Evolutionary conservation across 495 filamentous ascomycete genomes (phyloP).

Genomic region (Podospora tetraspora): DNA sequence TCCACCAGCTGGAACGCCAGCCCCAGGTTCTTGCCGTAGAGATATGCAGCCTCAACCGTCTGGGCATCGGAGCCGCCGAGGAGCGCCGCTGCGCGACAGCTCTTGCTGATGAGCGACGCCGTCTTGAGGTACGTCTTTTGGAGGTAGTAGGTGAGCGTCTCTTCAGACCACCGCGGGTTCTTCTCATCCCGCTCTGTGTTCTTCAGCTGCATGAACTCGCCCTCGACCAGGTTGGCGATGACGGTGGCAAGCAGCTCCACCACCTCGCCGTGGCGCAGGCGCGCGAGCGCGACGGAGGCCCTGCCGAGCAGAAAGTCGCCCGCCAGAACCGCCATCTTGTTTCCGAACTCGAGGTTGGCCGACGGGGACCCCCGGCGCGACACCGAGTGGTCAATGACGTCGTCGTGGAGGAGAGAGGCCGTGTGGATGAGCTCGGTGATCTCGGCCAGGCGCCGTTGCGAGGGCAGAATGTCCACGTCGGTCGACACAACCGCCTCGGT

Average conservation of each 20-base stretch:
- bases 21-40: conserved; percentile 86
- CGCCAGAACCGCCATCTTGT: conserved; percentile 97
- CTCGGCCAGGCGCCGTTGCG: conserved; percentile 88
- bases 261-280: conserved; percentile 86
- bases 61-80: conserved; percentile 70
- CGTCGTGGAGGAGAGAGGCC: conserved; percentile 92
- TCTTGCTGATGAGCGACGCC: conserved; percentile 91
- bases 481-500: conserved; percentile 41
- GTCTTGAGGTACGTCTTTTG: conserved; percentile 99
- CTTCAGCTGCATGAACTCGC: conserved; percentile 98
- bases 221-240: conserved; percentile 95
- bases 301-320: conserved; percentile 92
- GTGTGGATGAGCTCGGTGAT: conserved; percentile 97
- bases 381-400: conserved; percentile 90
- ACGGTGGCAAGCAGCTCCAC: conserved; percentile 92
- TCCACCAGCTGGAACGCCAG: conserved; percentile 98
- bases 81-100: conserved; percentile 82
- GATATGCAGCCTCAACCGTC: conserved; percentile 84
- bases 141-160: conserved; percentile 89
- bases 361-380: conserved; percentile 76
- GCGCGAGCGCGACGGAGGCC: conserved; percentile 87
- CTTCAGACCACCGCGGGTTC: conserved; percentile 75
- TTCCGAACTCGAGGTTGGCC: conserved; percentile 90
- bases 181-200: conserved; percentile 86
- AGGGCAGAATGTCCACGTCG: conserved; percentile 76